Evolutionary conservation across 164 flowering plant species (phyloP), one percentile per base, ranked within the genome.

Genomic region (Cinnamomum chago): DNA sequence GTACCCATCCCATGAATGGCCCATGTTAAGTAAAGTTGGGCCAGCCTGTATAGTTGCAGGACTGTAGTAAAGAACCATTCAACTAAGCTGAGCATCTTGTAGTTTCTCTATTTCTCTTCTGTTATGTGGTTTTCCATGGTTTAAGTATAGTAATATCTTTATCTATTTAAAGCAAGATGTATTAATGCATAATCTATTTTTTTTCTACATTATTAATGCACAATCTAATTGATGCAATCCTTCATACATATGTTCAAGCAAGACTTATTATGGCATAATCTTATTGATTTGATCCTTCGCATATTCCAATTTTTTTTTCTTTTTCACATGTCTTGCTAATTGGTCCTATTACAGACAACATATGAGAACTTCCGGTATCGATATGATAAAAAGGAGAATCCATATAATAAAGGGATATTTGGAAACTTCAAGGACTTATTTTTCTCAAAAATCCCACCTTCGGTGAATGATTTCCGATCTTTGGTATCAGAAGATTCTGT

Each of bases 351-450:
- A 58, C 91, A 91, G 98, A 91, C 98, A 5, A 93, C 98, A 5
- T 95, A 95, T 73, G 98, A 95, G 79, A 95, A 91, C 82, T 95
- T 95, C 76, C 87, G 97, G 6, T 88, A 88, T 76, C 85, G 92
- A 72, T 95, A 95, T 87, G 98, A 91, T 83, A 90, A 87, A 78
- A 90, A 87, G 82, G 93, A 87, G 81, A 95, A 95, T 75, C 97
- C 97, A 71, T 88, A 84, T 78, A 82, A 81, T 70, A 85, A 72
- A 60, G 95, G 97, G 74, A 50, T 80, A n/a, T 2, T 85, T 17
- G 65, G 75, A 24, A 95, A 93, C 79, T 71, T 90, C 24, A 80
- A 55, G 73, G 93, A 89, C 70, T 62, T 81, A 2, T 82, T 90
- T 66, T 82, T 90, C 62, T 79, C 91, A 10, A 81, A 67, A 74